Conservation (phyloP, 148 eudicot genomes). For the Fagopyrum esculentum region DNA sequence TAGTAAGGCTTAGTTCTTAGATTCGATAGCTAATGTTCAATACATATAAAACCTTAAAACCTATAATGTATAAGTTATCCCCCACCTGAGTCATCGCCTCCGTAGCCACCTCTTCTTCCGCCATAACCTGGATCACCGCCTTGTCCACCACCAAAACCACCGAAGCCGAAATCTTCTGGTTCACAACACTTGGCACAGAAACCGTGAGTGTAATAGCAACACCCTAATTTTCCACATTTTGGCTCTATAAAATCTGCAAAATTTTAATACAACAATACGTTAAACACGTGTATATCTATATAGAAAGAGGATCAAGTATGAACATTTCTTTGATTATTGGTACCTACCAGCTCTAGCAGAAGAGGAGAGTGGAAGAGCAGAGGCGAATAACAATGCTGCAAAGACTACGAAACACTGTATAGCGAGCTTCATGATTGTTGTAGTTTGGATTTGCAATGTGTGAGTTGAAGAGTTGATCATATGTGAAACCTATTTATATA, state of each 20-base stretch:
- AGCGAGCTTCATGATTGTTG: not conserved
- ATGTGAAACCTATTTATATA: not conserved
- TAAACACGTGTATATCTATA: too few relatives aligned
- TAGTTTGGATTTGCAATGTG: not conserved
- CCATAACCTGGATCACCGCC: not conserved
- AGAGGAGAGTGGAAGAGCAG: not conserved
- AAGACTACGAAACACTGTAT: not conserved
- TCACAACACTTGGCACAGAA: not conserved
- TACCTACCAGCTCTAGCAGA: not conserved
- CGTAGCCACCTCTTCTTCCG: not conserved
- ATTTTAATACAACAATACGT: not conserved
- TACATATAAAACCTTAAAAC: too few relatives aligned
- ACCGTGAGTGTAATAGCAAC: constrained; percentile 1
- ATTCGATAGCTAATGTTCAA: too few relatives aligned
- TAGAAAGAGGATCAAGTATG: too few relatives aligned
- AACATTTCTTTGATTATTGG: too few relatives aligned
- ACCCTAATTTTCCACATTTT: not conserved
- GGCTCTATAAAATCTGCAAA: not conserved
- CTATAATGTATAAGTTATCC: too few relatives aligned
- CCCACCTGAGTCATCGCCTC: not conserved
- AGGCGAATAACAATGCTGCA: not conserved
- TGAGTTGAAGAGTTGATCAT: not conserved
- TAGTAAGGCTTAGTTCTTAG: too few relatives aligned
- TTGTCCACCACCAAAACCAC: not conserved
- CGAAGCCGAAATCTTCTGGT: not conserved